Conservation (phyloP, 768 basidiomycete genomes). For the Suillus cothurnatus region DNA sequence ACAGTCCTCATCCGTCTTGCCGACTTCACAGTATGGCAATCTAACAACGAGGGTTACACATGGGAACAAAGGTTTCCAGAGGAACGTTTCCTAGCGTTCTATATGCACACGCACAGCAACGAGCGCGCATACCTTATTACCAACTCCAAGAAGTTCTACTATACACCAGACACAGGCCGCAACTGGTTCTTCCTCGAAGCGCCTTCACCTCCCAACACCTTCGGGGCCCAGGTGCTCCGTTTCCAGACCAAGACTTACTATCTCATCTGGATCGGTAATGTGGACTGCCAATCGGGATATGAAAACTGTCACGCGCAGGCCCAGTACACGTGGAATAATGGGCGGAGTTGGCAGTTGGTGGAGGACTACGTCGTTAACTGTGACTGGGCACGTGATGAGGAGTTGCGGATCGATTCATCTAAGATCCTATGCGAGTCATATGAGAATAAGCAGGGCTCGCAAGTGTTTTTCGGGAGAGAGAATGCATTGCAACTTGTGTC, state of each 20-base stretch:
- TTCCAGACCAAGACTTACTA: constrained; percentile 88
- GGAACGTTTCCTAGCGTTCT: constrained; percentile 77
- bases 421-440: constrained; percentile 95
- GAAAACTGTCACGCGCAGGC: constrained; percentile 74
- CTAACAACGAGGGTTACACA: constrained; percentile 90
- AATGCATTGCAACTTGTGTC: constrained; percentile 77
- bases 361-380: constrained; percentile 91
- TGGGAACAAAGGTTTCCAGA: constrained; percentile 71
- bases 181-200: constrained; percentile 62
- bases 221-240: constrained; percentile 75
- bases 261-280: constrained; percentile 87
- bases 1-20: constrained; percentile 81
- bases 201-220: constrained; percentile 76
- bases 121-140: constrained; percentile 94
- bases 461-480: constrained; percentile 51
- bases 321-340: constrained; percentile 75
- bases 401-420: constrained; percentile 76
- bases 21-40: constrained; percentile 89
- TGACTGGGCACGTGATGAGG: constrained; percentile 84
- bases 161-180: constrained; percentile 82
- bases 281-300: constrained; percentile 54
- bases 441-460: constrained; percentile 77
- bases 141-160: constrained; percentile 57
- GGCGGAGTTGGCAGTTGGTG: constrained; percentile 73
- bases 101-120: constrained; percentile 78